phyloP scores from a whole-genome alignment of 2,329 filamentous ascomycete genomes.

The Fusarium hostae region DNA sequence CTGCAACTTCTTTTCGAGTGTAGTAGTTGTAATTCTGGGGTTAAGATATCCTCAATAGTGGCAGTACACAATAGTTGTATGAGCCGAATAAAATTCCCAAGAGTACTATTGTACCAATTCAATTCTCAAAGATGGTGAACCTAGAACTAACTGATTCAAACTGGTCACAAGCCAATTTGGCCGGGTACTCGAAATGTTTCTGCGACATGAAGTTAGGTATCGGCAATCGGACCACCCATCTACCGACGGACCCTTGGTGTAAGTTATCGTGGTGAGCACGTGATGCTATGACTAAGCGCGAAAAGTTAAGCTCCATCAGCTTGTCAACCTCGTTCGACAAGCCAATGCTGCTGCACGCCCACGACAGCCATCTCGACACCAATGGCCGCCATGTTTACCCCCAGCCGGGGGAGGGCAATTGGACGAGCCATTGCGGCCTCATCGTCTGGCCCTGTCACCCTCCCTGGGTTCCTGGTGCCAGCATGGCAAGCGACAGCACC shows the following conservation, averaged over 20 bases:
- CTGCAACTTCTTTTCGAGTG: conserved; percentile 49
- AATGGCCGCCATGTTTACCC: conserved; percentile 70
- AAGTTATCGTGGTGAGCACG: conserved; percentile 33
- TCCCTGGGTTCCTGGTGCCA: conserved; percentile 79
- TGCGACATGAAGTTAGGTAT: background rate
- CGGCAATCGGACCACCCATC: background rate
- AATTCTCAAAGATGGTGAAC: conserved; percentile 3
- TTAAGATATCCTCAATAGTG: conserved; percentile 55
- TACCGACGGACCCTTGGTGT: background rate
- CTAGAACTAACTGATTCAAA: background rate
- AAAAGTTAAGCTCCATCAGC: conserved; percentile 46
- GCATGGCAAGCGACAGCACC: conserved; percentile 65
- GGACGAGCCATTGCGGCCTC: conserved; percentile 62
- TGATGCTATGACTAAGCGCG: conserved; percentile 50
- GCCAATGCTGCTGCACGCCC: conserved; percentile 26
- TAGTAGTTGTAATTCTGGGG: conserved; percentile 49
- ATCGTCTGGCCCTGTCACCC: conserved; percentile 60
- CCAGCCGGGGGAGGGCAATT: conserved; percentile 69
- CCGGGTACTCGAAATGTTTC: background rate
- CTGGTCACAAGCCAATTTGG: background rate
- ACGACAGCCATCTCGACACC: conserved; percentile 40
- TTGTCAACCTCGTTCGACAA: conserved; percentile 25
- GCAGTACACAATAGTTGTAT: conserved; percentile 49
- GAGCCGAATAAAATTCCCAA: conserved; percentile 43
- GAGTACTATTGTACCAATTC: conserved; percentile 48